Conservation (phyloP, 345 rosid genomes). For the Cardiospermum halicacabum region DNA sequence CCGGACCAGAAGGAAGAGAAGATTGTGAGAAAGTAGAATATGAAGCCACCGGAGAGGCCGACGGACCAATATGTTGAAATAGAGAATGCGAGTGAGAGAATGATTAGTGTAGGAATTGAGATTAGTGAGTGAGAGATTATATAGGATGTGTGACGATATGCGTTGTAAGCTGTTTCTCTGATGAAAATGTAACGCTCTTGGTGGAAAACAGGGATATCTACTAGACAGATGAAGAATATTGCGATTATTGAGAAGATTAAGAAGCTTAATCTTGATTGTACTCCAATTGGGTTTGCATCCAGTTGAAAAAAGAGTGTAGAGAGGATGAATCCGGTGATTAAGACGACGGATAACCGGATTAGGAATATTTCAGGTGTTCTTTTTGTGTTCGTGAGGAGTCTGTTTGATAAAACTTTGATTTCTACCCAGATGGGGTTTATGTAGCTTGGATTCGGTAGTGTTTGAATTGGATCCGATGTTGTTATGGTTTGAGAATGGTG, state of each 20-base stretch:
- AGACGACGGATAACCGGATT: conserved; percentile 4
- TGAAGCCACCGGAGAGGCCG: conserved; percentile 49
- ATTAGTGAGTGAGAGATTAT: conserved; percentile 41
- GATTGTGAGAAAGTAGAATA: conserved; percentile 37
- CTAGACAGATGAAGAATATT: conserved; percentile 42
- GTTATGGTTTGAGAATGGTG: too few relatives aligned
- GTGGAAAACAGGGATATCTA: conserved; percentile 44
- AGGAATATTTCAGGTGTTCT: conserved; percentile 12
- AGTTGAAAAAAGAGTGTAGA: conserved; percentile 24
- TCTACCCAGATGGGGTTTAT: conserved; percentile 31
- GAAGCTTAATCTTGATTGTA: conserved; percentile 37
- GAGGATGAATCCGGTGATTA: conserved; percentile 24
- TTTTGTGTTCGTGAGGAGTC: conserved; percentile 18
- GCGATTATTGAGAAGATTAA: conserved; percentile 43
- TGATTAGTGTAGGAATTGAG: conserved; percentile 36
- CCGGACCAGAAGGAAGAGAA: conserved; percentile 40
- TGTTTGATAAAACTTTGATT: conserved; percentile 22
- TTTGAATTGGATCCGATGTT: conserved; percentile 24
- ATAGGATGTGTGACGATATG: conserved; percentile 46
- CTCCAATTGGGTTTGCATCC: conserved; percentile 31
- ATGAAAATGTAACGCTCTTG: conserved; percentile 50
- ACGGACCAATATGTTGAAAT: conserved; percentile 46
- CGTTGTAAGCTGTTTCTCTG: conserved; percentile 53
- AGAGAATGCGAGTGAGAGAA: conserved; percentile 41
- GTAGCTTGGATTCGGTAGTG: too few relatives aligned